Conservation (phyloP, 768 basidiomycete genomes). For the Pulveroboletus ravenelii region DNA sequence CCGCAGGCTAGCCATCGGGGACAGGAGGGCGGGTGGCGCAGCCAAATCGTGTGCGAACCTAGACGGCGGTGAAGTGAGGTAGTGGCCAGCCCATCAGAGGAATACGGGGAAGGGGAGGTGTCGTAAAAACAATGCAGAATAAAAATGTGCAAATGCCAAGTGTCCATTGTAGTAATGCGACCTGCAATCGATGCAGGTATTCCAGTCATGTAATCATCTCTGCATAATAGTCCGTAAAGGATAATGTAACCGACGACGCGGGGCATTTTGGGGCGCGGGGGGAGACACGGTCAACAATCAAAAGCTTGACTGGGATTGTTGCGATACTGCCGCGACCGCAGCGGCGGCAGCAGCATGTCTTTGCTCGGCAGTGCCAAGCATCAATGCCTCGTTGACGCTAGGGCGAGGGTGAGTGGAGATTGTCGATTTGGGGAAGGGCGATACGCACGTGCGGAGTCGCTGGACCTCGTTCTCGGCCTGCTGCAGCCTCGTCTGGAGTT, state of each 20-base stretch:
- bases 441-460: slow-evolving; percentile 59
- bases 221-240: slow-evolving; percentile 35
- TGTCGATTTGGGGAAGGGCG: not conserved
- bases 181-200: slow-evolving; percentile 55
- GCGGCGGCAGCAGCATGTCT: slow-evolving; percentile 55
- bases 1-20: slow-evolving; percentile 39
- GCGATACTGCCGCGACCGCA: slow-evolving; percentile 50
- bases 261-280: slow-evolving; percentile 20
- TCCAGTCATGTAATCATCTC: slow-evolving; percentile 40
- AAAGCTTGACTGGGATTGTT: slow-evolving; percentile 37
- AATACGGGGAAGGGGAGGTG: slow-evolving; percentile 20
- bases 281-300: slow-evolving; percentile 36
- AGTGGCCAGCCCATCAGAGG: slow-evolving; percentile 20
- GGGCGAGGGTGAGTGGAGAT: not conserved
- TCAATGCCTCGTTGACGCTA: slow-evolving; percentile 83
- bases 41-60: slow-evolving; percentile 41
- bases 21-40: slow-evolving; percentile 44
- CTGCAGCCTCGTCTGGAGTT: slow-evolving; percentile 72
- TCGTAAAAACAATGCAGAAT: slow-evolving; percentile 44
- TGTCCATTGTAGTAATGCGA: slow-evolving; percentile 51
- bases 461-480: slow-evolving; percentile 76
- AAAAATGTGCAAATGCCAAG: slow-evolving; percentile 32
- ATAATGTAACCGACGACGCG: slow-evolving; percentile 34
- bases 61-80: slow-evolving; percentile 9
- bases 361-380: slow-evolving; percentile 79